Evolutionary conservation across 2,329 filamentous ascomycete species (phyloP).

Genomic region (Penicillium verrucosum): DNA sequence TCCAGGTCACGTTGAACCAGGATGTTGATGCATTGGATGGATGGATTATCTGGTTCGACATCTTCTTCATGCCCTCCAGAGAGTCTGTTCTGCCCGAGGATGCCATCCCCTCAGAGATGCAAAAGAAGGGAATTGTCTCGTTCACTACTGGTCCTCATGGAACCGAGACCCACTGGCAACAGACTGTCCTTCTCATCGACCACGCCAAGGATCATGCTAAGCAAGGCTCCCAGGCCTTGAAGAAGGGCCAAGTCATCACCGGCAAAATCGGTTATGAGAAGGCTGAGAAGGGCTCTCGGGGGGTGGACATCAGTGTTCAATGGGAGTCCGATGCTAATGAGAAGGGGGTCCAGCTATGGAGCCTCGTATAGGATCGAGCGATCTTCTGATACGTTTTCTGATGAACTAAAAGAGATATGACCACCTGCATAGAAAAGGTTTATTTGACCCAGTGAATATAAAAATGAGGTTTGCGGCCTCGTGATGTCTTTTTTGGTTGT

Average conservation of each 20-base stretch:
- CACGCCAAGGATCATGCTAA: slow-evolving; percentile 48
- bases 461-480: neutral
- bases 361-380: slow-evolving; percentile 33
- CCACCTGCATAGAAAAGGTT: slow-evolving; percentile 4
- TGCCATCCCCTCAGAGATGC: slow-evolving; percentile 59
- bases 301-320: slow-evolving; percentile 60
- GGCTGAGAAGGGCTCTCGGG: slow-evolving; percentile 65
- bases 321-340: slow-evolving; percentile 54
- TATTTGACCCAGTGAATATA: neutral
- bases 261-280: slow-evolving; percentile 71
- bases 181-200: slow-evolving; percentile 71
- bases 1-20: slow-evolving; percentile 59
- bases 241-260: slow-evolving; percentile 57
- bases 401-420: slow-evolving; percentile 8
- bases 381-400: slow-evolving; percentile 8
- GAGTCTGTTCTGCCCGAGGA: slow-evolving; percentile 51
- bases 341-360: slow-evolving; percentile 43
- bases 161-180: slow-evolving; percentile 85
- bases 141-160: slow-evolving; percentile 83
- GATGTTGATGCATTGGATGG: slow-evolving; percentile 73
- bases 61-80: slow-evolving; percentile 72
- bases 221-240: slow-evolving; percentile 37
- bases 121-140: slow-evolving; percentile 62
- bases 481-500: no score
- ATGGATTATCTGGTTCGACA: slow-evolving; percentile 91